Base-by-base conservation (phyloP, 345 rosid species). In the Sisymbrium irio region DNA sequence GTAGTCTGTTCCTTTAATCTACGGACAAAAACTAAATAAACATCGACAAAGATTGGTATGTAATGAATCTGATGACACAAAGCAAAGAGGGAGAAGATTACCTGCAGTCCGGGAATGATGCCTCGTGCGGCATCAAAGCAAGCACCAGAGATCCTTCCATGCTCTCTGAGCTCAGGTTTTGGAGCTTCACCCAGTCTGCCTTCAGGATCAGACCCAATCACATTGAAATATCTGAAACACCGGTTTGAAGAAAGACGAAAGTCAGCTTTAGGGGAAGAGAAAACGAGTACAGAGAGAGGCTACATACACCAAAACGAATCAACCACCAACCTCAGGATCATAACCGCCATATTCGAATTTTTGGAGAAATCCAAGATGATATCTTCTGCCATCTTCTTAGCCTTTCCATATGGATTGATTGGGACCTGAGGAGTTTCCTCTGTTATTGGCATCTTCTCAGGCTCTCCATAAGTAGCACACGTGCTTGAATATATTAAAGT, bases 101-200 rank as follows among this genome's bases (percentile, higher is more conserved):
- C 90, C 86, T 86, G 84, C 28, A 86, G 74, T 7, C 88, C 86
- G 10, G 82, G 66, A 35, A 72, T 62, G 69, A 84, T 81, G 72
- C 86, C 83, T 33, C 84, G 84, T 64, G 90, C 90, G 50, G 90
- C 88, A 78, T 86, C 90, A 30, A 86, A 86, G 62, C 88, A 84
- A 67, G 90, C 90, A 65, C 84, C 87, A 47, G 88, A 84, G 58
- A 84, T 86, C 27, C 87, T 75, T 39, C 88, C 88, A 47, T 84
- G 88, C 54, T 84, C 85, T 18, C 85, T 80, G 36, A 86, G 78
- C 60, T 84, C 86, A 44, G 88, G 83, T 65, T 79, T 75, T 17
- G 90, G 90, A 51, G 88, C 84, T 82, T 86, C 90, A n/a, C 90
- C 90, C 18, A 86, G 68, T 67, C 83, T 84, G 11, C 90, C 88